Base-by-base conservation (phyloP, 2,329 filamentous ascomycete species). In the Aspergillus amoenus region DNA sequence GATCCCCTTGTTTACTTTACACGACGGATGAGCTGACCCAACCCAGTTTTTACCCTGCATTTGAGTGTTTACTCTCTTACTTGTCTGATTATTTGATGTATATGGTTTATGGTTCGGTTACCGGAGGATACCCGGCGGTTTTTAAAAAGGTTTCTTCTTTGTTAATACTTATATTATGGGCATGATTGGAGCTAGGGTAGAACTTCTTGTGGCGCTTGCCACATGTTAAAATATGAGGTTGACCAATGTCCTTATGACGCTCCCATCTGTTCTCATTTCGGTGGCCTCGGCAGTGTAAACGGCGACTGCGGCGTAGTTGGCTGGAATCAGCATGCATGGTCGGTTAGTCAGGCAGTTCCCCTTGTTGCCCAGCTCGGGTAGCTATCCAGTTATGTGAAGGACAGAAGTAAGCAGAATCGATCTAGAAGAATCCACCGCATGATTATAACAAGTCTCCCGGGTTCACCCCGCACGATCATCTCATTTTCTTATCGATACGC, bases 41-140 rank as follows among this genome's bases (percentile, higher is more conserved):
- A 52, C 32, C 18, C 46, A 78, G 76, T 79, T 79, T 64, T 67
- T 79, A 48, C 77, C 77, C 52, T 78, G 76, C 66, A 79, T 79
- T 63, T 78, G 70, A 76, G 68, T 60, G 39, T 48, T 22, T 56
- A 32, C 8, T 3, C 27, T 30, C 8, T 30, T 30, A 30, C 46
- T 49, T 46, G 17, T 48, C 22, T 53, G n/a, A 30, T 40, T 52
- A 44, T 54, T 54, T 30, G 43, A 18, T 54, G 51, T 54, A 54
- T 41, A 54, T 54, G 43, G 47, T 40, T 54, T 18, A 47, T 46
- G 32, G 34, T 41, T 15, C 12, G 30, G 27, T 53, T 45, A 54
- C 51, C 42, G 51, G 43, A 54, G 21, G 51, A 54, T 54, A 54
- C 51, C 51, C 51, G 51, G 43, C 17, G 56, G 27, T 30, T 30